These are phyloP conservation scores for Dorcoceras hygrometricum DNA, from an alignment of 257 asterid genomes.

Conservation along the genomic window DNA sequence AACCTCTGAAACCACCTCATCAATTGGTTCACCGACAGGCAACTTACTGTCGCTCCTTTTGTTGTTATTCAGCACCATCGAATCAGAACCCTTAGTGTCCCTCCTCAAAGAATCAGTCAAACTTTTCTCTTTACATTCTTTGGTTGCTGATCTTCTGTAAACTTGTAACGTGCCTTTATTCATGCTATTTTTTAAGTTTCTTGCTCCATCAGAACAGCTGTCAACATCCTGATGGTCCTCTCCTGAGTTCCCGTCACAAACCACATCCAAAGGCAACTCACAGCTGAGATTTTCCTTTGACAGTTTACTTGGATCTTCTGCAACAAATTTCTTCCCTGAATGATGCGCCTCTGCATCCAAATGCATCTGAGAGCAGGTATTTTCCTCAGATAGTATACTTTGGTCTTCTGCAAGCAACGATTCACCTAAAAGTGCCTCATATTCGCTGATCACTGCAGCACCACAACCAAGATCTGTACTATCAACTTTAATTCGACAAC, in stretches of 20 bases:
- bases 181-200: conserved; percentile 30
- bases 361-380: conserved; percentile 2
- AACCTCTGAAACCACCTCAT: conserved; percentile 24
- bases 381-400: neutral
- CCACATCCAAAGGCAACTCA: conserved; percentile 39
- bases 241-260: conserved; percentile 32
- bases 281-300: conserved; percentile 35
- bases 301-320: conserved; percentile 33
- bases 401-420: conserved; percentile 12
- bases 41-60: conserved; percentile 34
- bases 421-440: conserved; percentile 38
- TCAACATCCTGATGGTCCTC: conserved; percentile 43
- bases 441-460: conserved; percentile 28
- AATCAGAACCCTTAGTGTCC: conserved; percentile 37
- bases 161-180: conserved; percentile 51
- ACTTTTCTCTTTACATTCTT: conserved; percentile 50
- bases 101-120: conserved; percentile 29
- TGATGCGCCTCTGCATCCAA: conserved; percentile 33
- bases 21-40: conserved; percentile 29
- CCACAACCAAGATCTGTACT: conserved; percentile 25
- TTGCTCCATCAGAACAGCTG: conserved; percentile 42
- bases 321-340: conserved; percentile 39
- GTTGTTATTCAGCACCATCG: conserved; percentile 28
- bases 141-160: conserved; percentile 57
- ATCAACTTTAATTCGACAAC: conserved; percentile 67